Evolutionary conservation across 306 rosid species (phyloP).

Genomic region (Astragalus glycyphyllos): DNA sequence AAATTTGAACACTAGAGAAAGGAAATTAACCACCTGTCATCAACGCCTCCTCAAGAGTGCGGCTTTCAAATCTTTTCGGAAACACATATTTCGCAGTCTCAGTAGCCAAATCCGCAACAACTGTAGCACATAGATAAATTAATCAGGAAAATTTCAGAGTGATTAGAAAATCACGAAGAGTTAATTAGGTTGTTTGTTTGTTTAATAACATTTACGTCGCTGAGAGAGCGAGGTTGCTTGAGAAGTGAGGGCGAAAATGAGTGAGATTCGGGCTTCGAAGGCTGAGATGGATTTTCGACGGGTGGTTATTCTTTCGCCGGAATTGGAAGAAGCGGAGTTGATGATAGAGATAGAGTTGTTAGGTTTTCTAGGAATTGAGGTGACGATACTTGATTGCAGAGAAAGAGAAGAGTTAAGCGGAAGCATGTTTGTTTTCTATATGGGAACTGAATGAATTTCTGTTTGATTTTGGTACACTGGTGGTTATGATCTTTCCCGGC

Average conservation of each 20-base stretch:
- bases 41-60: constrained; percentile 86
- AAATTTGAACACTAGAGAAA: constrained; percentile 22
- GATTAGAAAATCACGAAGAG: not conserved
- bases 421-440: constrained; percentile 36
- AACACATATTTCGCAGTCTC: constrained; percentile 78
- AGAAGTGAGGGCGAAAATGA: constrained; percentile 76
- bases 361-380: constrained; percentile 37
- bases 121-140: constrained; percentile 46
- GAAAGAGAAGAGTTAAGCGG: constrained; percentile 44
- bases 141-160: not conserved
- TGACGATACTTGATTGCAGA: constrained; percentile 38
- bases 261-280: constrained; percentile 77
- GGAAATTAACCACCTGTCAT: constrained; percentile 54
- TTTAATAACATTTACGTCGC: constrained; percentile 64
- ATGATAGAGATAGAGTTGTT: constrained; percentile 40
- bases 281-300: constrained; percentile 63
- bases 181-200: not conserved
- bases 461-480: constrained; percentile 21
- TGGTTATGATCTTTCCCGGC: constrained; percentile 35
- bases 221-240: constrained; percentile 74
- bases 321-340: constrained; percentile 53
- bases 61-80: constrained; percentile 82
- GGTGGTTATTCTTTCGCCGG: constrained; percentile 47
- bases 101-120: constrained; percentile 59
- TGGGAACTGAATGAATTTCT: constrained; percentile 12